Conservation (phyloP, 257 asterid species). For the Petunia axillaris region DNA sequence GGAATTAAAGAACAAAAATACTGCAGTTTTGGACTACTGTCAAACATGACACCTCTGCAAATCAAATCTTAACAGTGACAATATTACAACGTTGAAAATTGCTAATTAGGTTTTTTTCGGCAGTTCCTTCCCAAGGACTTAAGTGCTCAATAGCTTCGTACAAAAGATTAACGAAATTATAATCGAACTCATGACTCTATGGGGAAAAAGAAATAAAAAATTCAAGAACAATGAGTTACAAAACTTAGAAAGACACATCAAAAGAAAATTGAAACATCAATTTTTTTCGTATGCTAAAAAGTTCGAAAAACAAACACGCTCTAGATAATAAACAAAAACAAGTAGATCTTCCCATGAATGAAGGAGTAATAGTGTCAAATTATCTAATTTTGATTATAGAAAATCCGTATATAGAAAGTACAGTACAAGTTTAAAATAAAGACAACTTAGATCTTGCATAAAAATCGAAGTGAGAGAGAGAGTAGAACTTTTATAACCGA, state of each 20-base stretch:
- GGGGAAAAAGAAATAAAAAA: no score
- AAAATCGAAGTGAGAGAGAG: background rate
- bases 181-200: background rate
- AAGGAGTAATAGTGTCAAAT: background rate
- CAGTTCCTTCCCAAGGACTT: background rate
- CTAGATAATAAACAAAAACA: background rate
- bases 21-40: conserved; percentile 17
- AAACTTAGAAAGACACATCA: background rate
- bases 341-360: background rate
- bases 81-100: background rate
- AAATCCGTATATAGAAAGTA: background rate
- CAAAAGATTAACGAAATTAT: background rate
- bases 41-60: conserved; percentile 39
- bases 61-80: conserved; percentile 46
- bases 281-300: background rate
- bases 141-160: background rate
- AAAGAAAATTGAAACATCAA: background rate
- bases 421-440: background rate
- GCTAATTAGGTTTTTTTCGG: background rate
- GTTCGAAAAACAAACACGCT: background rate
- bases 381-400: background rate
- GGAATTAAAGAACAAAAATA: conserved; percentile 26
- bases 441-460: conserved; percentile 24
- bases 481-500: background rate
- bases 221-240: background rate